Evolutionary conservation across 331 rosid genomes (phyloP), one percentile per base, ranked within the genome.

Genomic region (Acacia pycnantha): DNA sequence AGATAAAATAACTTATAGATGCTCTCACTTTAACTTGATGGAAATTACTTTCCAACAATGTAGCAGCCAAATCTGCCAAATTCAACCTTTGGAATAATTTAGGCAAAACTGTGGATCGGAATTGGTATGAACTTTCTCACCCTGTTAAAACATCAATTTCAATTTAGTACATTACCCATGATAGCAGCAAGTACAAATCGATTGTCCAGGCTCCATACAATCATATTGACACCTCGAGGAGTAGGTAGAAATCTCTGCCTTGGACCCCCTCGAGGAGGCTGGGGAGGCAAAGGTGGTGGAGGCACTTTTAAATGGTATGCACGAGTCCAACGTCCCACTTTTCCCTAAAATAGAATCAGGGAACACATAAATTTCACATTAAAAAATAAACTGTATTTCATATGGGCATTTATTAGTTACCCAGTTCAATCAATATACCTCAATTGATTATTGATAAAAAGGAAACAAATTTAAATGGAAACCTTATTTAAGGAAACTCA

Each of bases 161-260:
- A 66, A 80, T 72, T 26, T n/a, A 72, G 65, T 78, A 79, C 61
- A 74, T 64, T 89, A 94, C 98, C 98, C 98, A 94, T 94, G 73
- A 94, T 90, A 88, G 98, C 98, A 80, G 98, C 98, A 71, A 94
- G 94, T 48, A 94, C 98, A 85, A 94, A 92, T 81, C 97, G 98
- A 74, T 94, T 94, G 85, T 94, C 98, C 78, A 90, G 89, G 89
- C 98, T 94, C 98, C 98, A 94, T 61, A 94, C 84, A 81, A 94
- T 92, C 98, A 94, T 94, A 84, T 94, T 94, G 72, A 94, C 98
- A 26, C 98, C 98, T 22, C 98, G 97, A 48, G 98, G 98, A 61
- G 94, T 92, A 46, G 98, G 98, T 77, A 92, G 93, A 61, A 89
- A 76, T 87, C 97, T 87, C 86, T 94, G 93, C 70, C 98, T 94